These are phyloP conservation scores for Conticribra guillardii DNA, from an alignment of 108 stramenopile genomes.

Conservation along the genomic window DNA sequence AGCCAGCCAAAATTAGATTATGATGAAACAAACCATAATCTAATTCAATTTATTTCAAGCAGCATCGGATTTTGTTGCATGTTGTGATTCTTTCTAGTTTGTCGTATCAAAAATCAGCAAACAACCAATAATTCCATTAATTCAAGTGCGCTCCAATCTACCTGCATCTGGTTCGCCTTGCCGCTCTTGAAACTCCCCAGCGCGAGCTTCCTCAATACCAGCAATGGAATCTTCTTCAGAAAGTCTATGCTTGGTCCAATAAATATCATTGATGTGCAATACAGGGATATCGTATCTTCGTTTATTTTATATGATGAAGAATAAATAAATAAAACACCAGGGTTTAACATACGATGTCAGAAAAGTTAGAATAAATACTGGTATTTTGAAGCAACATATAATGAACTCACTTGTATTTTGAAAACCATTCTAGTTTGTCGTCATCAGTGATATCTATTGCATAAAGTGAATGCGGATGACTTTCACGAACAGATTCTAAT, in stretches of 20 bases:
- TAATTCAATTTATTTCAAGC: too few relatives aligned
- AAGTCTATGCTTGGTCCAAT: slow-evolving; percentile 84
- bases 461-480: slow-evolving; percentile 71
- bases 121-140: too few relatives aligned
- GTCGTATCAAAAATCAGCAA: too few relatives aligned
- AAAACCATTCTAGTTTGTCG: slow-evolving; percentile 62
- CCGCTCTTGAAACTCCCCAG: slow-evolving; percentile 56
- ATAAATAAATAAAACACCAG: too few relatives aligned
- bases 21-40: too few relatives aligned
- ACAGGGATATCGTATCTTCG: slow-evolving; percentile 88
- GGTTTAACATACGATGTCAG: too few relatives aligned
- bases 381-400: too few relatives aligned
- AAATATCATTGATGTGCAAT: slow-evolving; percentile 69
- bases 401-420: slow-evolving; percentile 64
- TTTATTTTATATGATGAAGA: too few relatives aligned
- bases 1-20: too few relatives aligned
- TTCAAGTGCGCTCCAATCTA: slow-evolving; percentile 55
- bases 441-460: slow-evolving; percentile 84
- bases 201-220: slow-evolving; percentile 48
- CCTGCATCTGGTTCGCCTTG: slow-evolving; percentile 79
- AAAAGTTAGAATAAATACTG: too few relatives aligned
- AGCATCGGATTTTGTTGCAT: too few relatives aligned
- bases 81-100: too few relatives aligned
- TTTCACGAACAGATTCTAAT: slow-evolving; percentile 54
- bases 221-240: slow-evolving; percentile 57